Percentiles rank a stretch among this genome's conserved stretches.
Evolutionary conservation across 208 protist genomes (phyloP).

Genomic region (Leishmania gerbilli): DNA sequence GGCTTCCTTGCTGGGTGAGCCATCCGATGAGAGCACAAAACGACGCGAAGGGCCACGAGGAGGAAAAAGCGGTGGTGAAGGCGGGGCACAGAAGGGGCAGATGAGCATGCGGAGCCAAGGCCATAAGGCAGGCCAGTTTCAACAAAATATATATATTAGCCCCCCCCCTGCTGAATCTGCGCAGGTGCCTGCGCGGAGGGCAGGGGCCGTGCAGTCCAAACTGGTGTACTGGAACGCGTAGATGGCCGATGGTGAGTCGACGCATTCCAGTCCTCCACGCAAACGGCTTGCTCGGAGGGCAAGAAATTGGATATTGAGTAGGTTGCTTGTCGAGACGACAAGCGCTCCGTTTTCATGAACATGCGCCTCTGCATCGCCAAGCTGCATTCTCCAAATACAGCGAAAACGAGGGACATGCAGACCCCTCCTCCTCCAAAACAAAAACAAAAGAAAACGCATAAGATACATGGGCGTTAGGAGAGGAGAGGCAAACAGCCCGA

Average conservation of each 20-base stretch:
- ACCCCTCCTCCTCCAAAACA: no score
- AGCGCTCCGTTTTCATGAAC: neutral
- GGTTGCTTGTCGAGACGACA: neutral
- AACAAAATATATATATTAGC: no score
- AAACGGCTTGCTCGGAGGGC: neutral
- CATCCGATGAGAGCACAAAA: neutral
- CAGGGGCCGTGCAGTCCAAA: neutral
- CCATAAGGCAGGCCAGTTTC: neutral
- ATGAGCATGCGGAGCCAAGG: neutral
- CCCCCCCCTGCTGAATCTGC: neutral
- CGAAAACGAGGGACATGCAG: neutral
- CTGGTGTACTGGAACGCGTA: neutral
- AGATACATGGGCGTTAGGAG: neutral
- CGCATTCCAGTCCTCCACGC: neutral
- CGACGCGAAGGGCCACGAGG: neutral
- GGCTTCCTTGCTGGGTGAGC: neutral
- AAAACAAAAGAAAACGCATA: neutral
- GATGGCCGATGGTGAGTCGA: neutral
- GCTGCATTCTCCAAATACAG: neutral
- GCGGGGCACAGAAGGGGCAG: neutral
- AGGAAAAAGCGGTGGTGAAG: neutral
- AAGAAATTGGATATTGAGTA: neutral
- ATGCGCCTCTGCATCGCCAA: neutral
- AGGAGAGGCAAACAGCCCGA: neutral
- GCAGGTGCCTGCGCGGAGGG: neutral